A percentile compares a stretch with the other conserved stretches of the same genome.
These are phyloP conservation scores for Venturia aucupariae DNA, from an alignment of 2,329 filamentous ascomycete genomes.

Conservation along the genomic window DNA sequence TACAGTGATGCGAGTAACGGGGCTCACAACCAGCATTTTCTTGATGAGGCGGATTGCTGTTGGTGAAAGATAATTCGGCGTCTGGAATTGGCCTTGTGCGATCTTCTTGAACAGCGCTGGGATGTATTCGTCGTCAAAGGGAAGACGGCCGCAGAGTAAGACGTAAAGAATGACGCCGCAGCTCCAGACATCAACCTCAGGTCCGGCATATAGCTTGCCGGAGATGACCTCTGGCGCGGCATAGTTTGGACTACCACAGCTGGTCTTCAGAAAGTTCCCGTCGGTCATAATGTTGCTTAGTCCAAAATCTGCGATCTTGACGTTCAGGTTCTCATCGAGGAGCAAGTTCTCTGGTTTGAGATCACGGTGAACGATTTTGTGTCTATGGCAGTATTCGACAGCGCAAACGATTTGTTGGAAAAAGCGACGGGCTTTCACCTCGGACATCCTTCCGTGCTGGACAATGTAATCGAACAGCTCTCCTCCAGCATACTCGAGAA, in stretches of 20 bases:
- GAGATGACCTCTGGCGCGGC: conserved; percentile 96
- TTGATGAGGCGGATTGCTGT: conserved; percentile 77
- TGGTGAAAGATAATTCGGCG: conserved; percentile 81
- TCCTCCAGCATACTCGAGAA: conserved; percentile 87
- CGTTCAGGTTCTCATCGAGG: conserved; percentile 88
- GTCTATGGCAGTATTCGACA: conserved; percentile 96
- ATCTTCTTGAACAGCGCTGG: conserved; percentile 97
- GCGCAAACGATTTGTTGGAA: conserved; percentile 99
- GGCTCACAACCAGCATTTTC: conserved; percentile 91
- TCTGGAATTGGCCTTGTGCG: conserved; percentile 82
- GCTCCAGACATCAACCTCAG: conserved; percentile 98
- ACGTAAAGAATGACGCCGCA: conserved; percentile 76
- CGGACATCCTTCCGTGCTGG: conserved; percentile 81
- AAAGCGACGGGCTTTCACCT: conserved; percentile 89
- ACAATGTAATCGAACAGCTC: conserved; percentile 99
- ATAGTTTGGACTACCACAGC: conserved; percentile 96
- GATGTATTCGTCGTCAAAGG: conserved; percentile 98
- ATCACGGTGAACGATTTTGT: conserved; percentile 98
- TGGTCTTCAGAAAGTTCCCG: conserved; percentile 97
- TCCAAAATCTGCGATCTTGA: conserved; percentile 98
- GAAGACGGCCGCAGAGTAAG: conserved; percentile 58
- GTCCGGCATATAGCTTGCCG: conserved; percentile 92
- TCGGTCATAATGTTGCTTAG: conserved; percentile 99
- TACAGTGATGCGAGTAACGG: conserved; percentile 87
- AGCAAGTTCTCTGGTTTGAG: conserved; percentile 95